Evolutionary conservation across 345 rosid genomes (phyloP), one percentile per base, ranked within the genome.

Genomic region (Ricinus communis): DNA sequence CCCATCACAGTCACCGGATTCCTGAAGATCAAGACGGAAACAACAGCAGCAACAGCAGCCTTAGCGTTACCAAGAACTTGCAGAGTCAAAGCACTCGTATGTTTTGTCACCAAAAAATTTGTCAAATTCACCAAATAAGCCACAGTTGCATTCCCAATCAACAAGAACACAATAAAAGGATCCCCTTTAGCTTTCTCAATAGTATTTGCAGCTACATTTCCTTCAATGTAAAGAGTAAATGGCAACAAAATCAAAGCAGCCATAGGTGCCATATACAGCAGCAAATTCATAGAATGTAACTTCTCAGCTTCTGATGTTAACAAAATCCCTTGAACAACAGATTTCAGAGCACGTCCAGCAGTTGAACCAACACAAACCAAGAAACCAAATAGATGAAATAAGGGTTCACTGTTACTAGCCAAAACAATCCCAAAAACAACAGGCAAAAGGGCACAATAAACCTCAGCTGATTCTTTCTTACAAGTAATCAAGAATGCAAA

Each of bases 51-150:
- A 78, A 89, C 85, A 0, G 98, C 99, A 0, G 99, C 99, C 82
- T 95, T 95, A n/a, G 97, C 98, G 75, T 95, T 95, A 21, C 99
- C 99, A n/a, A 92, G 77, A 68, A 95, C 99, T 82, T 95, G 99
- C 74, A 95, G 73, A 52, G 99, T 95, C 72, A 95, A 82, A 10
- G 99, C 99, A 75, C 99, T 92, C 2, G 99, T 95, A 80, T 95
- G 97, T 85, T 92, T 95, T 19, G 98, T 95, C 76, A 95, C 99
- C 85, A 95, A 78, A 77, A 95, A 95, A 81, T 95, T 95, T 5
- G 99, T 88, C 84, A 95, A 76, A 62, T 95, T 95, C 45, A 95
- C 99, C 83, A 92, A 68, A 83, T 95, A 95, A 2, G 99, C 99
- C 74, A 95, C 97, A 58, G 99, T 95, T 0, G 97, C 96, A 74